Conservation (phyloP, 148 eudicot genomes). For the Vaccinium vitisidaea region DNA sequence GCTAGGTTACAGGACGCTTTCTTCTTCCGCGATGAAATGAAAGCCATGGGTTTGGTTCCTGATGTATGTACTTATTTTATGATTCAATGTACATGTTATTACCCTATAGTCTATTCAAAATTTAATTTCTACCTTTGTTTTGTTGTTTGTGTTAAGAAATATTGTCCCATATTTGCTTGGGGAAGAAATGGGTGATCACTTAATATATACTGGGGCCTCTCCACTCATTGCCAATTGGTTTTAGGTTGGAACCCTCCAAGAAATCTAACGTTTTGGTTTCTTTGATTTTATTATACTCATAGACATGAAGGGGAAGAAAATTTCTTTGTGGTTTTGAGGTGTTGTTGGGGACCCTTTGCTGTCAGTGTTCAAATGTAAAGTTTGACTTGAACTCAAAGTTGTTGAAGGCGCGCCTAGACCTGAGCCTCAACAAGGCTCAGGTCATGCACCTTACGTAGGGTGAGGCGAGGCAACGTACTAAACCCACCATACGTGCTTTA, state of each 20-base stretch:
- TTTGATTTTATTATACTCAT: background rate
- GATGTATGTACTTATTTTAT: constrained; percentile 57
- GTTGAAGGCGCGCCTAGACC: background rate
- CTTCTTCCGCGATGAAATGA: constrained; percentile 85
- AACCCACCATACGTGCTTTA: background rate
- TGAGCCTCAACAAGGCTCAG: background rate
- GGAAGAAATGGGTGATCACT: no score
- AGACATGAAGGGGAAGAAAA: background rate
- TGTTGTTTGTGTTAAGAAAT: background rate
- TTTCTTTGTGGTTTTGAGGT: background rate
- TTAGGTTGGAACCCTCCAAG: no score
- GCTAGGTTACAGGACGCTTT: constrained; percentile 76
- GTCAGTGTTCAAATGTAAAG: background rate
- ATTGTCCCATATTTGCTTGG: no score
- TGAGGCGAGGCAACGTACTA: background rate
- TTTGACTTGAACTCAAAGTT: constrained; percentile 3
- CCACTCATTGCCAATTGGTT: no score
- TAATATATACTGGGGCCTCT: no score
- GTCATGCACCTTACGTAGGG: no score
- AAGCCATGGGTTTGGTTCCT: constrained; percentile 86
- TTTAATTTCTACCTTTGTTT: background rate
- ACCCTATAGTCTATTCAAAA: background rate
- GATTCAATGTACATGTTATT: background rate
- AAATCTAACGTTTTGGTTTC: background rate
- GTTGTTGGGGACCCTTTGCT: background rate